Conservation (phyloP, 371 early-diverging fungal genomes). For the Mycotypha africana region DNA sequence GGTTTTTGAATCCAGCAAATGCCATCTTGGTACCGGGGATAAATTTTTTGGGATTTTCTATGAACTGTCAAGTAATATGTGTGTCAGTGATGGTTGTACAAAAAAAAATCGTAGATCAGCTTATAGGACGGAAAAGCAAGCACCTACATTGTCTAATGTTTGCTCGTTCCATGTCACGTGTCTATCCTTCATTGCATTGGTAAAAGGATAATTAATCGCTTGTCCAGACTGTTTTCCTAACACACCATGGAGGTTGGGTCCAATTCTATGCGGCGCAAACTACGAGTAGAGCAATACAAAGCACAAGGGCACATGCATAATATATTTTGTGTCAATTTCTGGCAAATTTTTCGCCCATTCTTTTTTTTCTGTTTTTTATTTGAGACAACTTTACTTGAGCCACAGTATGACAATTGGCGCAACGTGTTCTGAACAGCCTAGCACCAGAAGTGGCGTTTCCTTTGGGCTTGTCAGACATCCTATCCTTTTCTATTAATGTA, state of each 20-base stretch:
- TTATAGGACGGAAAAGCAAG: background rate
- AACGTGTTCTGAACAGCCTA: no score
- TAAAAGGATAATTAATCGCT: slow-evolving; percentile 84
- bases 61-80: slow-evolving; percentile 33
- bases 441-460: no score
- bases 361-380: no score
- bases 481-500: no score
- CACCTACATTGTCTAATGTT: slow-evolving; percentile 58
- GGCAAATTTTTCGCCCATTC: no score
- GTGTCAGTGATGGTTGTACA: background rate
- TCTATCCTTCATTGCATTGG: slow-evolving; percentile 86
- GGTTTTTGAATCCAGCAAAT: slow-evolving; percentile 96
- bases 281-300: no score
- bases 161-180: slow-evolving; percentile 85
- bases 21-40: slow-evolving; percentile 97
- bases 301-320: no score
- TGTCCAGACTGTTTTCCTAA: slow-evolving; percentile 85
- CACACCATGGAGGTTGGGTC: slow-evolving; percentile 91
- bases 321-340: no score
- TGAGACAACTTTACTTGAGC: no score
- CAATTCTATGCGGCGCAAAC: slow-evolving; percentile 91
- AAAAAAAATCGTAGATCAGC: no score
- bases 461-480: no score
- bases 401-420: no score
- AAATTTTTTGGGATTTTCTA: slow-evolving; percentile 96